Evolutionary conservation across 805 yeast species (phyloP).

Genomic region (Cyberlindnera lachancei): DNA sequence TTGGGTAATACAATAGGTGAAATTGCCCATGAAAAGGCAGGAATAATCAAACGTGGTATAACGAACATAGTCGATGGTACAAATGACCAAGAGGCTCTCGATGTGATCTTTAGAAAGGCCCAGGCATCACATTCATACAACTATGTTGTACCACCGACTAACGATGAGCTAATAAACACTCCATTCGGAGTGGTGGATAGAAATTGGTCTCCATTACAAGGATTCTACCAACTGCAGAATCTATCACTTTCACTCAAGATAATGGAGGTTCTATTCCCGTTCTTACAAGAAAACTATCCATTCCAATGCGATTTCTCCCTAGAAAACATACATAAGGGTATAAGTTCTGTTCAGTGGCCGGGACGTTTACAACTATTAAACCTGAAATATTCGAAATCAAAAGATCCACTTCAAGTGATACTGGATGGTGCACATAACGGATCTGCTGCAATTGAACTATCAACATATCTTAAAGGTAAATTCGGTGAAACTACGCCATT

Average conservation of each 20-base stretch:
- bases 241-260: slow-evolving; percentile 59
- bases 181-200: slow-evolving; percentile 26
- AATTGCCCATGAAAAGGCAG: slow-evolving; percentile 80
- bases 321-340: slow-evolving; percentile 40
- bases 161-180: slow-evolving; percentile 20
- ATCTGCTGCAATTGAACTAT: slow-evolving; percentile 72
- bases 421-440: slow-evolving; percentile 94
- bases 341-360: slow-evolving; percentile 64
- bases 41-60: slow-evolving; percentile 58
- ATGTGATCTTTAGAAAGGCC: slow-evolving; percentile 36
- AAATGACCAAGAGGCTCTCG: slow-evolving; percentile 45
- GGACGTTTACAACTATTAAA: slow-evolving; percentile 65
- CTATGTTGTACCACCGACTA: slow-evolving; percentile 7
- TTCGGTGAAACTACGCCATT: slow-evolving; percentile 33
- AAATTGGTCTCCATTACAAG: slow-evolving; percentile 50
- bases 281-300: slow-evolving; percentile 20
- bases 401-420: slow-evolving; percentile 31
- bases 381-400: slow-evolving; percentile 20
- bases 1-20: slow-evolving; percentile 58
- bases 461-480: slow-evolving; percentile 20
- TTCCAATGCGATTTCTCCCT: slow-evolving; percentile 24
- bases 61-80: slow-evolving; percentile 66
- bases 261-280: slow-evolving; percentile 29
- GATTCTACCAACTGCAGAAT: slow-evolving; percentile 67
- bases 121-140: slow-evolving; percentile 23